Evolutionary conservation across 164 flowering plant genomes (phyloP), one percentile per base, ranked within the genome.

Genomic region (Santalum album): DNA sequence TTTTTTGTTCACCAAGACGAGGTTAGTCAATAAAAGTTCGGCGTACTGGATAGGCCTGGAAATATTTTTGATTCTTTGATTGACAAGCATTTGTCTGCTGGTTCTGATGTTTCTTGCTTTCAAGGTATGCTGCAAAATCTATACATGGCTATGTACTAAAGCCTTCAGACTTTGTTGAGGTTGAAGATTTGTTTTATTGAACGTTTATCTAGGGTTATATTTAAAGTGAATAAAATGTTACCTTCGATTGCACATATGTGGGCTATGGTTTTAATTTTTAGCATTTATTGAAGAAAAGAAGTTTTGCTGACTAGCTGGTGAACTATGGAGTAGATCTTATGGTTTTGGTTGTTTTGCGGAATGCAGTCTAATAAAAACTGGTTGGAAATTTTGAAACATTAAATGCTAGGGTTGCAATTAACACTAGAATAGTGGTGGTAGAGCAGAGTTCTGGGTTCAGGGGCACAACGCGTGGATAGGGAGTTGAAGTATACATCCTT

Each of bases 1-100:
- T 71, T 89, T 73, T 74, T 82, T 70, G 94, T 89, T 45, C 69
- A 78, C 67, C 99, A 89, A 75, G 99, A 89, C 74, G 91, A 89
- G 86, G 99, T 86, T 49, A 69, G 83, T 58, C 22, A 44, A 29
- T 29, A 12, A 17, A 29, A 19, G 36, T 6, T 20, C 10, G 17
- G 17, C 9, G n/a, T 21, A 22, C 18, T 22, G 12, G 4, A 22
- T 23, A 3, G n/a, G n/a, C 5, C 16, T 12, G 9, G n/a, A 42
- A 42, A 2, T 9, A 2, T 42, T 16, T 44, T 45, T 18, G 48
- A 25, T 22, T 14, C 12, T 35, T 52, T 48, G 35, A n/a, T 25
- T 52, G 2, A 3, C 7, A 12, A 34, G 25, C 21, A 15, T 15
- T 54, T 14, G 23, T 24, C 1, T 35, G n/a, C 23, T 25, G 1